phyloP scores from a whole-genome alignment of 257 asterid genomes.

The Verbena officinalis region DNA sequence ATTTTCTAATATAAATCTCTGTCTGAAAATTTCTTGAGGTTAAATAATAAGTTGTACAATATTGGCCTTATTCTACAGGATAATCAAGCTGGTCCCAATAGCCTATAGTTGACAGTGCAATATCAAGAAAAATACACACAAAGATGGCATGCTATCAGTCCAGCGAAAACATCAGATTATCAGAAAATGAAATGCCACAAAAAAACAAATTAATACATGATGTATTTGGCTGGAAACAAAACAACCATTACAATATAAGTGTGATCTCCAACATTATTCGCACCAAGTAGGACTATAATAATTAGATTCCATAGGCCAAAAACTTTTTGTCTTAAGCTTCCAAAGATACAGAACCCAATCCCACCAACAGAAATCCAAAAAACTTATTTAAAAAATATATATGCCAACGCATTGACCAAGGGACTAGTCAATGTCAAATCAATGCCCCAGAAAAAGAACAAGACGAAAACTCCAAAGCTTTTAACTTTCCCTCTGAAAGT shows the following conservation, averaged over 20 bases:
- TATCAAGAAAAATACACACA: background rate
- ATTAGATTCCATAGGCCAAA: slow-evolving; percentile 37
- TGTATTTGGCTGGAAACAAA: slow-evolving; percentile 17
- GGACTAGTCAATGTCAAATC: slow-evolving; percentile 38
- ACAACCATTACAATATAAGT: background rate
- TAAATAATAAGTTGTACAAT: slow-evolving; percentile 21
- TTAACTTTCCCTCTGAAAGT: slow-evolving; percentile 30
- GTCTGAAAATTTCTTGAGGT: slow-evolving; percentile 12
- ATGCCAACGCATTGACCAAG: slow-evolving; percentile 39
- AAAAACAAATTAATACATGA: slow-evolving; percentile 19
- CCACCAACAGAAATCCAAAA: background rate
- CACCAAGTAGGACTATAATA: slow-evolving; percentile 9
- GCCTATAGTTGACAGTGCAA: background rate
- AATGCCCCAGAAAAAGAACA: slow-evolving; percentile 20
- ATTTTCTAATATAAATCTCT: too few relatives aligned
- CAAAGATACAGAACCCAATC: slow-evolving; percentile 30
- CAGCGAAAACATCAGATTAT: background rate
- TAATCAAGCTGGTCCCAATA: slow-evolving; percentile 30
- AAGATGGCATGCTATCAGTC: too few relatives aligned
- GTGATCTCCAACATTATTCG: slow-evolving; percentile 28
- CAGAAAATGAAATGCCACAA: background rate
- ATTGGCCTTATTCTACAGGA: slow-evolving; percentile 24
- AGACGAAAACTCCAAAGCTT: slow-evolving; percentile 33
- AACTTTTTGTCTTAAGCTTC: slow-evolving; percentile 39
- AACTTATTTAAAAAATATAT: background rate